phyloP scores from a whole-genome alignment of 495 filamentous ascomycete genomes.

The Corynascus novoguineensis region DNA sequence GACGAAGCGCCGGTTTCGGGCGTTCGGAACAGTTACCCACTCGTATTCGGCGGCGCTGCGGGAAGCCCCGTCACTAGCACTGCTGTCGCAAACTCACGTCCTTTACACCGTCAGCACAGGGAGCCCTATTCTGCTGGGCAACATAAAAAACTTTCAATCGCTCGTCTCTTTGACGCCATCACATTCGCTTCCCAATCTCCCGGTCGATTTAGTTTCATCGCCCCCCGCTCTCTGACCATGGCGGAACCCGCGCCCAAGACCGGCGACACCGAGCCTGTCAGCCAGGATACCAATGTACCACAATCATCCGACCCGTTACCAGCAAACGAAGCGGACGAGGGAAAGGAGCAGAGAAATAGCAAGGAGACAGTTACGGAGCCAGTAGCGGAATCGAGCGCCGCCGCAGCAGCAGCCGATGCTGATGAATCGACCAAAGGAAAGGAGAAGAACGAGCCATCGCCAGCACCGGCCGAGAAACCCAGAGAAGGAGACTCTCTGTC shows the following conservation, averaged over 20 bases:
- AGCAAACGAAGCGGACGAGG: neutral
- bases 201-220: neutral
- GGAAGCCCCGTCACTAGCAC: neutral
- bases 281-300: neutral
- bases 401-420: conserved; percentile 14
- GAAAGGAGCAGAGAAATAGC: conserved; percentile 5
- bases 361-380: conserved; percentile 13
- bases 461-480: conserved; percentile 23
- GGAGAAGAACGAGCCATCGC: conserved; percentile 32
- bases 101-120: neutral
- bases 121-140: neutral
- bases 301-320: neutral
- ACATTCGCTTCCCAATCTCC: neutral
- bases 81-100: neutral
- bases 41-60: neutral
- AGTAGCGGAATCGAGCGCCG: conserved; percentile 17
- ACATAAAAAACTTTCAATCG: neutral
- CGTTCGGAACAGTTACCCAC: conserved; percentile 5
- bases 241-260: neutral
- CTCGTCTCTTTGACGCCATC: neutral
- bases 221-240: conserved; percentile 4
- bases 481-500: conserved; percentile 35
- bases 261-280: neutral
- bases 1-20: conserved; percentile 4
- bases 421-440: conserved; percentile 29